phyloP scores from a whole-genome alignment of 2,329 filamentous ascomycete genomes.

The Aspergillus vadensis region DNA sequence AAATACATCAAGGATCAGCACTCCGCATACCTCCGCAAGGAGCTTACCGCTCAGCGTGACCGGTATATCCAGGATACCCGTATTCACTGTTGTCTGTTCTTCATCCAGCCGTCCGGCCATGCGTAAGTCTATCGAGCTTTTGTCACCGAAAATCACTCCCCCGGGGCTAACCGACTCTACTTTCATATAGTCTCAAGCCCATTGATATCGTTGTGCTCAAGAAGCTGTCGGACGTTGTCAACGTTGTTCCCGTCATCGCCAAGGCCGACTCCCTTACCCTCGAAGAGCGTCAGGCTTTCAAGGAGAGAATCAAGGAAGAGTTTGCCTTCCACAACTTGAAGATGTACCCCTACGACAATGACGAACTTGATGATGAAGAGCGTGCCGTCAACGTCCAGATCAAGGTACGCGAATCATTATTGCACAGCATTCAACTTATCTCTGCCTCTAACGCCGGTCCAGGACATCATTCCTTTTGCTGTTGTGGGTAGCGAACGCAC shows the following conservation, averaged over 20 bases:
- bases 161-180: constrained; percentile 14
- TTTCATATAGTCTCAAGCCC: constrained; percentile 70
- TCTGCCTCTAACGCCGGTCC: constrained; percentile 22
- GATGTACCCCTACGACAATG: constrained; percentile 99
- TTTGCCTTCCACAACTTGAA: constrained; percentile 99
- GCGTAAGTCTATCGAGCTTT: constrained; percentile 52
- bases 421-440: constrained; percentile 35
- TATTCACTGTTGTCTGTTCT: constrained; percentile 99
- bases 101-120: constrained; percentile 98
- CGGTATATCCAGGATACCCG: constrained; percentile 99
- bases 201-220: constrained; percentile 99
- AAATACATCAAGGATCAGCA: constrained; percentile 99
- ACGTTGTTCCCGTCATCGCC: constrained; percentile 97
- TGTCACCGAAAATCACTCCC: not conserved
- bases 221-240: constrained; percentile 99
- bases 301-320: constrained; percentile 99
- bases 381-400: constrained; percentile 90
- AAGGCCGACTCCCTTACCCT: constrained; percentile 96
- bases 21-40: constrained; percentile 97
- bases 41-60: constrained; percentile 97
- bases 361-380: constrained; percentile 98
- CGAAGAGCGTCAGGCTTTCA: constrained; percentile 94
- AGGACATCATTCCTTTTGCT: constrained; percentile 95
- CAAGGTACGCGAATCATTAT: constrained; percentile 66
- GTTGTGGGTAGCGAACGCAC: constrained; percentile 98